phyloP scores from a whole-genome alignment of 2,329 filamentous ascomycete genomes.

The Epichloe glyceriae region DNA sequence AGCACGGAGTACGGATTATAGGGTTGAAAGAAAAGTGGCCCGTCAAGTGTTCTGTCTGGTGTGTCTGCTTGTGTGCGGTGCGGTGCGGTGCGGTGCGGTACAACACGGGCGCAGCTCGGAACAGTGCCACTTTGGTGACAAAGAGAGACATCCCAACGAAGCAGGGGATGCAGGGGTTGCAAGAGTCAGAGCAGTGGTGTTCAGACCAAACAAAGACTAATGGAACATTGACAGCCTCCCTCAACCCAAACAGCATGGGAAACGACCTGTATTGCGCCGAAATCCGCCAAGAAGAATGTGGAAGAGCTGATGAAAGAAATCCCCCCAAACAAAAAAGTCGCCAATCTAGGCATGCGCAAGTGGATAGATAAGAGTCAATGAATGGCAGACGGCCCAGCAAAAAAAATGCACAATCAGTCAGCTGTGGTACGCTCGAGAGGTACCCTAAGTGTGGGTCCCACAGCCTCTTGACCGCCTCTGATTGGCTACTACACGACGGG shows the following conservation, averaged over 20 bases:
- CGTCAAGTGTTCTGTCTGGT: no score
- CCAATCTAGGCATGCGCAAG: not conserved
- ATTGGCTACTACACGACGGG: constrained; percentile 10
- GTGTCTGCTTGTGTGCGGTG: not conserved
- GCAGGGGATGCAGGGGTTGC: not conserved
- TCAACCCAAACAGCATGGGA: no score
- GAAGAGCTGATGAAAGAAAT: no score
- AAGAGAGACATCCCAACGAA: not conserved
- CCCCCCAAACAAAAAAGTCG: not conserved
- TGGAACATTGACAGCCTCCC: not conserved
- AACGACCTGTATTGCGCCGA: no score
- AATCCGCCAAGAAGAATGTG: no score
- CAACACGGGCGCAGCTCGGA: not conserved
- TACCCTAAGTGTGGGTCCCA: constrained; percentile 14
- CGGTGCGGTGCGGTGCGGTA: not conserved
- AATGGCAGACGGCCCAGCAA: not conserved
- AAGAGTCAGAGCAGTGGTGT: not conserved
- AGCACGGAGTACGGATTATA: no score
- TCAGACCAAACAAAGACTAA: not conserved
- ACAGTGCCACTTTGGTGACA: not conserved
- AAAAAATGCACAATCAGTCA: not conserved
- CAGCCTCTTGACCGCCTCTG: constrained; percentile 1
- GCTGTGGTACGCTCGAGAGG: constrained; percentile 5
- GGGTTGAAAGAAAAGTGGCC: not conserved
- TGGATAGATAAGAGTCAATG: not conserved